Base-by-base conservation (phyloP, 805 yeast genomes). In the Spathaspora boniae region DNA sequence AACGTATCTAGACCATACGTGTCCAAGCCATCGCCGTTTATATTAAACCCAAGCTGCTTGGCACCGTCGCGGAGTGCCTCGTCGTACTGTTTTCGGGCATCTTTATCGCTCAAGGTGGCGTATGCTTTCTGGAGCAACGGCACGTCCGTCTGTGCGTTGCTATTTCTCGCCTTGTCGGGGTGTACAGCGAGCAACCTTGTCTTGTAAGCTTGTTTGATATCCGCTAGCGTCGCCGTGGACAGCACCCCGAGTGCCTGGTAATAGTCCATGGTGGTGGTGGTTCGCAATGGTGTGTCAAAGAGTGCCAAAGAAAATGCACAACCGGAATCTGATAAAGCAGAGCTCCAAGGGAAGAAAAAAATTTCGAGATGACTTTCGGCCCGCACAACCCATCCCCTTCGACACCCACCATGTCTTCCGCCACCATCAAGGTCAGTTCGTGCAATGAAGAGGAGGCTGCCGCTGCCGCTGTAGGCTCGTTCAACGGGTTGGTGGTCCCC, bases 401-500 rank as follows among this genome's bases (percentile, higher is more conserved):
- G 20, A 9, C 18, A 33, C 25, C 16, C 12, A 12, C 14, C 34
- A 21, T 8, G 8, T 6, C 20, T 34, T 16, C 22, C 38, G 59
- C 16, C 33, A 29, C 14, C 25, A 53, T 73, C 26, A 56, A 61
- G 27, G 65, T 75, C 21, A 43, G 51, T 9, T 45, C 66, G 1
- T 45, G 54, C 38, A 58, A 63, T 12, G 75, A 70, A 12, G 26
- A n/a, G n/a, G 68, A 68, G 17, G 72, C 78, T 11, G 52, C 69
- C 3, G 61, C 75, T 4, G 16, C 31, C 6, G 78, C 74, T 3
- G 70, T 82, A 7, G 84, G 87, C 3, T 73, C 84, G n/a, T 82
- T 88, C 65, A 84, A 84, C 50, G 96, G 96, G 4, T 67, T 84
- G 35, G 62, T 70, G 16, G 72, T 81, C 2, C 81, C 91, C 24